Evolutionary conservation across 2,329 filamentous ascomycete species (phyloP), one percentile per base, ranked within the genome.

Genomic region (Cercospora sesami): DNA sequence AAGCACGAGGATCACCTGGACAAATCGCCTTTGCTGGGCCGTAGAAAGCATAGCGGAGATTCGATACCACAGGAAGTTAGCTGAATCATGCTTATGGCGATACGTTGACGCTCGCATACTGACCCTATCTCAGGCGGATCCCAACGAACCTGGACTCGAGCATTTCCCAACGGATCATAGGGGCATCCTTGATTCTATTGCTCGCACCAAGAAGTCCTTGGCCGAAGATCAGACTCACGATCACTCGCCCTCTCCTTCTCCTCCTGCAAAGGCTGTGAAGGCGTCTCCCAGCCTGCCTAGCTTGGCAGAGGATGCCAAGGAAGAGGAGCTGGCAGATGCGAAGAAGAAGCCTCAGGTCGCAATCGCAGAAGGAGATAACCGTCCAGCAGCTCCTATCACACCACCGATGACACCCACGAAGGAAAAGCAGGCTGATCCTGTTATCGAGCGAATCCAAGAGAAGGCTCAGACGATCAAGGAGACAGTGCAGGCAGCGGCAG

Each of bases 391-490:
- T 30, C 76, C 74, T 2, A 74, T 77, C 1, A 79, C 78, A 14
- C 77, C 77, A 26, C 77, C 78, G 0, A 69, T 77, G 72, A 79
- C 77, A 26, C 77, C 77, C 2, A 71, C 73, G 23, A 73, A 76
- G 64, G 69, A 71, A n/a, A 68, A 71, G 45, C 31, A 57, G 51
- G 36, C 36, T 9, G 64, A 66, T 23, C 62, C 53, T 1, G 26
- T 64, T 18, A 53, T 59, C 4, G 65, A 59, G 31, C 51, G 53
- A 23, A 23, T 64, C 62, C 62, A 70, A 30, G 61, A 66, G 39
- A 68, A 68, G 30, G 59, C 63, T 39, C 45, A 67, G 55, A 67
- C 57, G 31, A 65, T 42, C 31, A 68, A 63, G 18, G 67, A 68
- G 28, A 64, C 64, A 36, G 63, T 28, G 39, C 59, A 81, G 36